Base-by-base conservation (phyloP, 1,284 basidiomycete species). In the Phlebopus sp. region DNA sequence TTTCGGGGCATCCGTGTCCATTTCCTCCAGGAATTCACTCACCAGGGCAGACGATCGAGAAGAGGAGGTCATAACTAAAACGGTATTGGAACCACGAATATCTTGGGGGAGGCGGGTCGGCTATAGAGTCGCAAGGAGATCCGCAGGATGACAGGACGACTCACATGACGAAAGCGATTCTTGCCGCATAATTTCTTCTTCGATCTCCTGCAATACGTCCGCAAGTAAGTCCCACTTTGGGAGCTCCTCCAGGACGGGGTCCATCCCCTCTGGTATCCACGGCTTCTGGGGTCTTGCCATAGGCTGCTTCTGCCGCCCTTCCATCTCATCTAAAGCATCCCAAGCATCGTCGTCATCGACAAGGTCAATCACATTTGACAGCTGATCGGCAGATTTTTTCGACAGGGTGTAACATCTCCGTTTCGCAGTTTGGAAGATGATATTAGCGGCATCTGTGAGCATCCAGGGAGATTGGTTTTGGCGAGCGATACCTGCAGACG, bases 221-320 rank as follows among this genome's bases (percentile, higher is more conserved):
- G 84, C 81, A 3, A 99, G 71, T 3, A 97, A 68, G 44, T 78
- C 79, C 96, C 97, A 99, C 63, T 99, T 99, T 0, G 96, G 96
- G 34, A 91, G 78, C 63, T 97, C 95, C 66, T 99, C 96, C 15
- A 99, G 74, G 0, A 94, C 81, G 0, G 92, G 90, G 35, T 92
- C 84, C 61, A 97, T 86, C 0, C 83, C 87, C 8, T 82, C 75
- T 0, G 92, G 90, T 9, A 94, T 59, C 84, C 92, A 91, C 30
- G 57, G 67, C 57, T 52, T 56, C 36, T 37, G 56, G 40, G 35
- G 38, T 44, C 45, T 63, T 58, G 21, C 37, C 34, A 30, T 53
- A 37, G 18, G n/a, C 10, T 19, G 49, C 10, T 39, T 60, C 8
- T 46, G 55, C 18, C 63, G 64, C 2, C 77, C 78, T 47, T 86